Base-by-base conservation (phyloP, 2,329 filamentous ascomycete species). In the Apiospora sp. region DNA sequence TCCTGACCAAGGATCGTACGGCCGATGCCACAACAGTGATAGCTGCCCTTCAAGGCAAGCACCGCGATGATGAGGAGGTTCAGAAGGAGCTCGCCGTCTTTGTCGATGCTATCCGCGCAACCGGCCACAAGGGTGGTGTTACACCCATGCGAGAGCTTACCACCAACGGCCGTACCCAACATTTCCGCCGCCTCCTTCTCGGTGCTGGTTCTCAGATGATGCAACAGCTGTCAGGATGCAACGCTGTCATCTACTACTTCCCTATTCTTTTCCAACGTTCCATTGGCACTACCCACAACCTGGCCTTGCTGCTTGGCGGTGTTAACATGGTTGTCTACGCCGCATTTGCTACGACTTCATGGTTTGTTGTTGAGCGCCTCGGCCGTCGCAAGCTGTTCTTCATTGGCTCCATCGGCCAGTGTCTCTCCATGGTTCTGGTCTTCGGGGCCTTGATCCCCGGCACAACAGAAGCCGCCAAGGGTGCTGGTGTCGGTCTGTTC, bases 381-480 rank as follows among this genome's bases (percentile, higher is more conserved):
- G 85, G 86, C 4, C 84, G 86, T 3, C 83, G 86, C 16, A 85
- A 83, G 76, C 77, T 87, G 12, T 84, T 87, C 73, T 82, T 88
- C 37, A 82, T 80, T 43, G 85, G 86, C 22, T 84, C 82, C 4
- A 74, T 81, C 13, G 84, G 84, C 6, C 89, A 90, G 76, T 84
- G 86, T 73, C 75, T 89, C 27, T 88, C 87, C 73, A 90, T 90
- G 87, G 83, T 92, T 79, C 81, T 92, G 30, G 84, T 86, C 2
- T 93, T 93, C 76, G 89, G 86, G 0, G 84, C 86, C 43, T 89
- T 94, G 74, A 90, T 94, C n/a, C 92, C 92, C 61, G 89, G 90
- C 0, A 87, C 86, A 0, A 86, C 85, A 0, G 81, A 89, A 0
- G 84, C 91, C 8, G 90, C 91, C 3, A 93, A 92, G 78, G 92